Base-by-base conservation (phyloP, 1,284 basidiomycete species). In the Malassezia caprae region DNA sequence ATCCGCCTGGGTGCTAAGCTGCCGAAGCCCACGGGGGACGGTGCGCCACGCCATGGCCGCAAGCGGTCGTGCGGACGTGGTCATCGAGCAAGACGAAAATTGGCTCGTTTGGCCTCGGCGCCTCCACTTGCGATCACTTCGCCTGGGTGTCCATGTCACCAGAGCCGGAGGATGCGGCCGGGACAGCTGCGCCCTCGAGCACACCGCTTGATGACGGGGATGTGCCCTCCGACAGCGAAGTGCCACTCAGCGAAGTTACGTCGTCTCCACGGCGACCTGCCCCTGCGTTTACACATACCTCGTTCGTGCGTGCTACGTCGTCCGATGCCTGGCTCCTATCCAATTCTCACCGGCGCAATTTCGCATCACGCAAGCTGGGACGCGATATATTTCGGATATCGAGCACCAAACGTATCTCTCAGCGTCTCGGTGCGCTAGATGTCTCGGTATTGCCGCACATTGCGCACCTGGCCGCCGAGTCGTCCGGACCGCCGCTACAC, bases 311-410 rank as follows among this genome's bases (percentile, higher is more conserved):
- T 8, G 27, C 55, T 11, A 57, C 55, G 8, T 57, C 55, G 30
- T 41, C 49, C 1, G 55, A 57, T 28, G 55, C 55, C 8, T 57
- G 30, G 42, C 52, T 57, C 34, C 39, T 57, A 10, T 57, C 55
- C 21, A 57, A 51, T 15, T 48, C 55, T 30, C 50, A 57, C 55
- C 43, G 55, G n/a, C 48, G 55, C 12, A 57, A 57, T 34, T 57
- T 57, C 43, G 55, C 55, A 6, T 41, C 30, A 19, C 55, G 49
- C 32, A 57, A 57, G 21, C 26, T 57, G 8, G 55, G 55, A 5
- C 55, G 55, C 7, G 55, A 57, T 30, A 42, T 57, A 15, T 39
- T 57, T 5, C 49, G 55, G 10, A 50, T 50, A 4, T 52, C 49
- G 24, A 48, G 44, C 15, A 26, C 50, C 3, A 57, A 51, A 21